Conservation (phyloP, 2,329 filamentous ascomycete genomes). For the Aspergillus felis region DNA sequence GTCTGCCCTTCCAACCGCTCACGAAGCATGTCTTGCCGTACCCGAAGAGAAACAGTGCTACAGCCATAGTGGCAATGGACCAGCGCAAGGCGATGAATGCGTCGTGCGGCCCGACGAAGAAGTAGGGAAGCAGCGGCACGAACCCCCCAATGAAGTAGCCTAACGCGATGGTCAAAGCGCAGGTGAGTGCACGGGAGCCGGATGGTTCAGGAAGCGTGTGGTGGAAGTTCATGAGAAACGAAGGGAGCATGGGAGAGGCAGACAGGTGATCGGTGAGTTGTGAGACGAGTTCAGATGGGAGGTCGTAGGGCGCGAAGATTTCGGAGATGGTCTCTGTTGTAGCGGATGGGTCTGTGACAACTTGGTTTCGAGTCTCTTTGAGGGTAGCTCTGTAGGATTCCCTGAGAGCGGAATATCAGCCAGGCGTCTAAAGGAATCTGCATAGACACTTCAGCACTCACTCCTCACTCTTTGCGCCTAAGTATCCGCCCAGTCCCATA, state of each 20-base stretch:
- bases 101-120: slow-evolving; percentile 70
- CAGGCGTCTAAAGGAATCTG: neutral
- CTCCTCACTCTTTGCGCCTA: slow-evolving; percentile 55
- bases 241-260: slow-evolving; percentile 33
- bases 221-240: slow-evolving; percentile 42
- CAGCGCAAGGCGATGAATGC: slow-evolving; percentile 67
- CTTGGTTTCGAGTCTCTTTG: slow-evolving; percentile 33
- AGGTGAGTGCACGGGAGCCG: slow-evolving; percentile 34
- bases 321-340: slow-evolving; percentile 31
- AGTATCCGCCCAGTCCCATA: slow-evolving; percentile 72
- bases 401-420: slow-evolving; percentile 14
- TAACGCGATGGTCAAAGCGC: slow-evolving; percentile 38
- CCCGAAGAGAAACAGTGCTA: slow-evolving; percentile 50
- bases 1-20: slow-evolving; percentile 32
- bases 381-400: slow-evolving; percentile 39
- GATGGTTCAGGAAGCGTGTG: slow-evolving; percentile 38
- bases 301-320: slow-evolving; percentile 38
- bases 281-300: slow-evolving; percentile 32
- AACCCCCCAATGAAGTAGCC: slow-evolving; percentile 44
- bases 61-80: slow-evolving; percentile 50
- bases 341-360: slow-evolving; percentile 26
- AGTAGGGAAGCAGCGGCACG: slow-evolving; percentile 52
- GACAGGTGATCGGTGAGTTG: slow-evolving; percentile 35
- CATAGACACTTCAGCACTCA: slow-evolving; percentile 15
- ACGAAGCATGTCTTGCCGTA: slow-evolving; percentile 47